These are phyloP conservation scores for Stagonosporopsis cucurbitacearum DNA, from an alignment of 2,329 filamentous ascomycete genomes.

Conservation along the genomic window DNA sequence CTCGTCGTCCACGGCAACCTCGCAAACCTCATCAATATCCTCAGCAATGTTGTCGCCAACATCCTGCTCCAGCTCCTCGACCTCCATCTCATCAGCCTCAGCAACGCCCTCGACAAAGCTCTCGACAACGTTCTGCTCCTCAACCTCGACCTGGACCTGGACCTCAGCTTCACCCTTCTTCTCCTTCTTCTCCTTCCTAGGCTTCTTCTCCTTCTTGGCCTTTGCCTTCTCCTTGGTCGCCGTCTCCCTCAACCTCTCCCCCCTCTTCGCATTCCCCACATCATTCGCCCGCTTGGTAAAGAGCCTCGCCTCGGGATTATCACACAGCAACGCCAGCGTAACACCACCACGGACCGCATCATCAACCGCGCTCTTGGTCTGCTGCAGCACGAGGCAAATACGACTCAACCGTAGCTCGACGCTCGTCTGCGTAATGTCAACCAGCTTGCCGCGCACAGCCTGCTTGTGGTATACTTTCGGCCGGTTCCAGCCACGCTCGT, in stretches of 20 bases:
- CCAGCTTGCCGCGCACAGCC: constrained; percentile 31
- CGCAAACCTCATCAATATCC: background rate
- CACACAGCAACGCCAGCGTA: constrained; percentile 29
- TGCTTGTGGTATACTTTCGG: constrained; percentile 33
- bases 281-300: constrained; percentile 36
- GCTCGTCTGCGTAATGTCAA: constrained; percentile 24
- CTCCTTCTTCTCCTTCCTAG: background rate
- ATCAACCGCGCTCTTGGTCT: constrained; percentile 35
- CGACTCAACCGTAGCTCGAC: constrained; percentile 28
- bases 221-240: background rate
- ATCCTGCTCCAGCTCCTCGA: background rate
- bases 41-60: background rate
- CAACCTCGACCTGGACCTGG: background rate
- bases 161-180: background rate
- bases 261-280: constrained; percentile 30
- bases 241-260: constrained; percentile 15
- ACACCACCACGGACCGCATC: constrained; percentile 38
- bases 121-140: background rate
- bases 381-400: constrained; percentile 30
- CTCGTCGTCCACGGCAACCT: background rate
- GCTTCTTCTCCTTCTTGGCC: background rate
- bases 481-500: constrained; percentile 34
- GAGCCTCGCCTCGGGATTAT: constrained; percentile 33
- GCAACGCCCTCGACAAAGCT: background rate
- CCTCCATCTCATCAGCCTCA: background rate